A percentile compares a stretch with the other conserved stretches of the same genome.
Conservation (phyloP, 2,329 filamentous ascomycete species). For the Grosmannia penicillata region DNA sequence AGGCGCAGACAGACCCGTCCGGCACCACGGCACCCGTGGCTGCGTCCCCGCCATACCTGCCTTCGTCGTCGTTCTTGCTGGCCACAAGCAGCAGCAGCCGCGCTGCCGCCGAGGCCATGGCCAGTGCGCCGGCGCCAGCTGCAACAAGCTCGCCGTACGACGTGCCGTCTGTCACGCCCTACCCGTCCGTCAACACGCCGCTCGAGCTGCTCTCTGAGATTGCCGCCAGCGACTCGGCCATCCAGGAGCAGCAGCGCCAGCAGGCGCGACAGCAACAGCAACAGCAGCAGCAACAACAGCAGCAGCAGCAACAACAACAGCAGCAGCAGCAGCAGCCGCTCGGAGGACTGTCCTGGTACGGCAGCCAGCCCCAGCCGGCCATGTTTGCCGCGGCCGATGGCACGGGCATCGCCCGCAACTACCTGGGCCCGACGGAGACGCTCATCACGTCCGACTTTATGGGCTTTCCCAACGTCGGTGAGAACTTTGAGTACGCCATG, state of each 20-base stretch:
- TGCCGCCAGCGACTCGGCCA: slow-evolving; percentile 27
- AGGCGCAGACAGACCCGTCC: neutral
- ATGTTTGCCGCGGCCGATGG: too few species aligned
- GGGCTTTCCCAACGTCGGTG: slow-evolving; percentile 20
- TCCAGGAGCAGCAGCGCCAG: neutral
- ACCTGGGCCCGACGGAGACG: neutral
- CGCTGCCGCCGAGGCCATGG: slow-evolving; percentile 6
- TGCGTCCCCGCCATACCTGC: neutral
- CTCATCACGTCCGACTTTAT: slow-evolving; percentile 15
- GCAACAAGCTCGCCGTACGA: neutral
- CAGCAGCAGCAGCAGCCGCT: slow-evolving; percentile 1
- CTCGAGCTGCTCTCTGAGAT: slow-evolving; percentile 43
- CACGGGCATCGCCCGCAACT: neutral
- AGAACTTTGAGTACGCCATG: slow-evolving; percentile 28
- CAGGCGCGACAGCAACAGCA: slow-evolving; percentile 3
- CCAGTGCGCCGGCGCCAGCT: neutral
- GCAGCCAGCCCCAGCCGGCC: neutral
- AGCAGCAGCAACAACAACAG: slow-evolving; percentile 8
- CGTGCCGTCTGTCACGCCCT: slow-evolving; percentile 4
- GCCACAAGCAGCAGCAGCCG: slow-evolving; percentile 11
- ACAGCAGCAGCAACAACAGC: neutral
- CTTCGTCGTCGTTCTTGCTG: slow-evolving; percentile 1
- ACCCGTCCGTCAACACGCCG: slow-evolving; percentile 30
- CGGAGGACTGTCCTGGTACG: neutral
- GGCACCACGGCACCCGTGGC: neutral